A percentile compares a stretch with the other conserved stretches of the same genome.
Conservation (phyloP, 495 filamentous ascomycete species). For the Neurospora sp. region DNA sequence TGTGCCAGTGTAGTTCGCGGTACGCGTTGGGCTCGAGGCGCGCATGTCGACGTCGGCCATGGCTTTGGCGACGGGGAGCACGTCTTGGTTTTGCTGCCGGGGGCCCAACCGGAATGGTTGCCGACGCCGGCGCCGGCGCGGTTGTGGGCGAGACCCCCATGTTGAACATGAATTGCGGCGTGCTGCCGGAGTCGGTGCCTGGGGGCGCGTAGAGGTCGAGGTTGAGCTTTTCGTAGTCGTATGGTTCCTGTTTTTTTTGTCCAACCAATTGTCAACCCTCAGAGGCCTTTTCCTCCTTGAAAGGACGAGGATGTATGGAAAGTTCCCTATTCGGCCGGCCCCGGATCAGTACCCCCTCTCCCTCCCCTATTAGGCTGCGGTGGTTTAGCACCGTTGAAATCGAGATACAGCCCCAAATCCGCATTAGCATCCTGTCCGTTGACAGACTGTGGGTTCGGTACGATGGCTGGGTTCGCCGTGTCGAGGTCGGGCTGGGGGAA, state of each 20-base stretch:
- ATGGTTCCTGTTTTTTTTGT: slow-evolving; percentile 33
- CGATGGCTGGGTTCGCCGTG: slow-evolving; percentile 22
- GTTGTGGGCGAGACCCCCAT: slow-evolving; percentile 20
- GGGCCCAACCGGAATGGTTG: no score
- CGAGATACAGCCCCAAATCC: slow-evolving; percentile 49
- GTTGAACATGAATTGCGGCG: slow-evolving; percentile 62
- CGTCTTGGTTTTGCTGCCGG: no score
- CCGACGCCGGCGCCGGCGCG: no score
- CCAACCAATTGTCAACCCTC: no score
- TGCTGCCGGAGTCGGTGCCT: slow-evolving; percentile 50
- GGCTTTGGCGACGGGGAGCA: no score
- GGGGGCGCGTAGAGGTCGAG: slow-evolving; percentile 59
- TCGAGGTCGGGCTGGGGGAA: slow-evolving; percentile 23
- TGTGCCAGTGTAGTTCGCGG: no score
- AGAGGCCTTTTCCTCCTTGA: no score
- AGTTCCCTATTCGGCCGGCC: slow-evolving; percentile 27
- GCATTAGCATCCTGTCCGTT: slow-evolving; percentile 47
- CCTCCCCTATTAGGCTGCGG: slow-evolving; percentile 62
- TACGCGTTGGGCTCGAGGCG: no score
- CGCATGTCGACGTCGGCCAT: no score
- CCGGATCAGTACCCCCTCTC: slow-evolving; percentile 49
- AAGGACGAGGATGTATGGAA: not conserved
- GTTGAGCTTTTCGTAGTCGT: slow-evolving; percentile 53
- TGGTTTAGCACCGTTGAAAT: slow-evolving; percentile 50
- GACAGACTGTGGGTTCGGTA: slow-evolving; percentile 24